Percentiles rank a stretch among this genome's conserved stretches.
Conservation (phyloP, 768 basidiomycete genomes). For the Dioszegia crocea region DNA sequence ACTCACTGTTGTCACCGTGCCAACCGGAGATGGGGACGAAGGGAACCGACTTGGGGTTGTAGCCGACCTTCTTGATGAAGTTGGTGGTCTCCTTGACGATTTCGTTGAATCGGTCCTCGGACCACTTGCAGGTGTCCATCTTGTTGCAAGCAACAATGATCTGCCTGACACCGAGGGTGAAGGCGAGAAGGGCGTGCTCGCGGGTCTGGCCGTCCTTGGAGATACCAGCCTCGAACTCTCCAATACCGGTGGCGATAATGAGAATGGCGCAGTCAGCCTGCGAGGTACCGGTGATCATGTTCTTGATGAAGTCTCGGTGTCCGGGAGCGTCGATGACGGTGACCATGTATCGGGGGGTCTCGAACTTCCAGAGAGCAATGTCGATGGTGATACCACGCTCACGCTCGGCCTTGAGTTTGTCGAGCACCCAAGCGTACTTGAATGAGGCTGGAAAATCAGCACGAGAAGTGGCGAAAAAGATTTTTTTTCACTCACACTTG, state of each 20-base stretch:
- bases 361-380: constrained; percentile 99
- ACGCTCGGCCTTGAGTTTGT: constrained; percentile 99
- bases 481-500: constrained; percentile 85
- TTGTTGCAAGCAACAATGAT: constrained; percentile 93
- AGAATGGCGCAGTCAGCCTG: constrained; percentile 99
- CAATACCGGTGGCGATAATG: constrained; percentile 98
- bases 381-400: constrained; percentile 99
- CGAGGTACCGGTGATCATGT: constrained; percentile 99
- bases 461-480: constrained; percentile 20
- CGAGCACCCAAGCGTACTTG: constrained; percentile 92
- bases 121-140: constrained; percentile 99
- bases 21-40: constrained; percentile 99
- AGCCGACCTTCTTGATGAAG: constrained; percentile 99
- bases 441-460: constrained; percentile 43
- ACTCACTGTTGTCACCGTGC: constrained; percentile 89
- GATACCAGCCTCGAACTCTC: constrained; percentile 99
- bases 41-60: constrained; percentile 97
- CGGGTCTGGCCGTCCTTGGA: constrained; percentile 99
- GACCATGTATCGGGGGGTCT: constrained; percentile 94
- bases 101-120: constrained; percentile 99
- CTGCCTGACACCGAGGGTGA: constrained; percentile 99
- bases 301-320: constrained; percentile 98
- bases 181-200: constrained; percentile 99
- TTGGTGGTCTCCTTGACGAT: constrained; percentile 94
- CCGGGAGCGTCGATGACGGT: constrained; percentile 95